Base-by-base conservation (phyloP, 495 filamentous ascomycete species). In the Tetracladium setigerum region DNA sequence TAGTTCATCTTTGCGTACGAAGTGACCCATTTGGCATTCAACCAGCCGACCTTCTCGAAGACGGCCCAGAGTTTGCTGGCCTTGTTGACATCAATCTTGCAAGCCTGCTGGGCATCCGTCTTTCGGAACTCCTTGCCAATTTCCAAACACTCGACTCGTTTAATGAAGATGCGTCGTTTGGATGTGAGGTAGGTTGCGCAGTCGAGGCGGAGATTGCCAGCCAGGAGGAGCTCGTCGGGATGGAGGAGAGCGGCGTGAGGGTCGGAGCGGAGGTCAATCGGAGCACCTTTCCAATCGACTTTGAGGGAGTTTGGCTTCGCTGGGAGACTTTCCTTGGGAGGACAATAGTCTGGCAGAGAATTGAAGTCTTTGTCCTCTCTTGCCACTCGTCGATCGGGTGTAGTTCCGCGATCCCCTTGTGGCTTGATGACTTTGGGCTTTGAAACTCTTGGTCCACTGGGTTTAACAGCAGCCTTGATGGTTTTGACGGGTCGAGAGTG, bases 71-170 rank as follows among this genome's bases (percentile, higher is more conserved):
- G 75, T 64, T 92, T 94, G 57, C 87, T 95, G 22, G 92, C 89
- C 74, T 98, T 98, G 71, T 96, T 96, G 64, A 96, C 92, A 62
- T 98, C 92, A 50, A 96, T 95, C 72, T 94, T 94, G 78, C 89
- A 95, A 19, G 88, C 88, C 63, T 95, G 87, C 64, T 98, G 92
- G 30, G 89, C 87, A 62, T 95, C 87, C n/a, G 92, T 96, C 78
- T 96, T 98, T 52, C 87, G 77, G 60, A 98, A 98, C 58, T 92
- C 86, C 65, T 95, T 92, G 56, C 77, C 76, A 40, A 82, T 78
- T 40, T 66, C 66, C 36, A 87, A 66, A 17, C 84, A 78, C 38
- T 83, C 77, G 41, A 88, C 72, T 22, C 87, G 82, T 44, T 79
- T 79, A 30, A 83, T 69, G 59, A 98, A 96, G 64, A 98, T 95